Evolutionary conservation across 371 early-diverging fungal genomes (phyloP).

Genomic region (Syncephalastrum contaminatum): DNA sequence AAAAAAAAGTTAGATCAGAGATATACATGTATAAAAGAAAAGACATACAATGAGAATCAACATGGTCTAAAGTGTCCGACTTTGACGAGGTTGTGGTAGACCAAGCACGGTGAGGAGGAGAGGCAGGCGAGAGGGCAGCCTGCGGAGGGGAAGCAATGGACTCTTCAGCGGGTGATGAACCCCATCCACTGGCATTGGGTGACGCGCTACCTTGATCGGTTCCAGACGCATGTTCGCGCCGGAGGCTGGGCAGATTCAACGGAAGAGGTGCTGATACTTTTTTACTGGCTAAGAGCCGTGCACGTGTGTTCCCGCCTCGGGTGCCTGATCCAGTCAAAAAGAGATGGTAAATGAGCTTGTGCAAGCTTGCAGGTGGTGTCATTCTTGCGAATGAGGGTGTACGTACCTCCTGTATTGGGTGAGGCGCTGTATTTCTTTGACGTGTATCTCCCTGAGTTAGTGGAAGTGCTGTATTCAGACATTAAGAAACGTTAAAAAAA

Average conservation of each 20-base stretch:
- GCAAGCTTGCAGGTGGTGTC: too few species aligned
- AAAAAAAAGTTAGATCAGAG: background rate
- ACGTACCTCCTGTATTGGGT: too few species aligned
- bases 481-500: too few species aligned
- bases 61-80: background rate
- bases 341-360: too few species aligned
- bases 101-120: slow-evolving; percentile 5
- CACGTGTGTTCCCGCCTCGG: slow-evolving; percentile 28
- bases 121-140: slow-evolving; percentile 18
- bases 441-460: too few species aligned
- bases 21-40: too few species aligned
- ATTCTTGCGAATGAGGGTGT: too few species aligned
- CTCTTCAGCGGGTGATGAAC: slow-evolving; percentile 24
- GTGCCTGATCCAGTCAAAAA: slow-evolving; percentile 11
- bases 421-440: too few species aligned
- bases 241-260: slow-evolving; percentile 46
- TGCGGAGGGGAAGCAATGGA: slow-evolving; percentile 21
- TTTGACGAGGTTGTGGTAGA: background rate
- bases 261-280: slow-evolving; percentile 48
- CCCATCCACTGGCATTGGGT: slow-evolving; percentile 30
- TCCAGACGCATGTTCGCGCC: slow-evolving; percentile 34
- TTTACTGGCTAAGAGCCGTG: slow-evolving; percentile 35
- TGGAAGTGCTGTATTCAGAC: too few species aligned
- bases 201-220: slow-evolving; percentile 14
- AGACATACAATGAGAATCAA: too few species aligned